Conservation (phyloP, 2,329 filamentous ascomycete species). For the Plectosphaerella cucumerina region DNA sequence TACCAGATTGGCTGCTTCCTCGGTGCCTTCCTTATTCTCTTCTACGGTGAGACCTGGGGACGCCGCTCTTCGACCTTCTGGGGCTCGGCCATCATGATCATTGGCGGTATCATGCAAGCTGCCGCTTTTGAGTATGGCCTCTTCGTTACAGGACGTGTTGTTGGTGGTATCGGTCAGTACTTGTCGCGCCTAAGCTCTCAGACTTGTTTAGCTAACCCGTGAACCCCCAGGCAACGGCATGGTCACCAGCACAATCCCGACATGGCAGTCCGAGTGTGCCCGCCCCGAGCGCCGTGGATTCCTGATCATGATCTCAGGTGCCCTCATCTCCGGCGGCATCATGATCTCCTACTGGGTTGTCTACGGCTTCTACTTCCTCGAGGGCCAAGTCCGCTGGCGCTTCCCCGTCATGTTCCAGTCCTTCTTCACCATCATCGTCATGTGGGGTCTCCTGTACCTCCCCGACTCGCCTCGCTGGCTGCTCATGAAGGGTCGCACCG, state of each 20-base stretch:
- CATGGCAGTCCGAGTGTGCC: slow-evolving; percentile 23
- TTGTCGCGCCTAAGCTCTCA: no score
- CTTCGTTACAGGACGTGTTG: slow-evolving; percentile 17
- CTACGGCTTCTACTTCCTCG: slow-evolving; percentile 24
- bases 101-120: slow-evolving; percentile 21
- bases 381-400: slow-evolving; percentile 24
- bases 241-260: slow-evolving; percentile 23
- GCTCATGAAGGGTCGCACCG: slow-evolving; percentile 24
- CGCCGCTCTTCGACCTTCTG: slow-evolving; percentile 26
- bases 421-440: slow-evolving; percentile 25
- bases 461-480: slow-evolving; percentile 31
- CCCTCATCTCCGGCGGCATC: slow-evolving; percentile 22
- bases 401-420: slow-evolving; percentile 26
- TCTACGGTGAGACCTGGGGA: slow-evolving; percentile 23
- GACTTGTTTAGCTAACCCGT: no score
- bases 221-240: slow-evolving; percentile 17
- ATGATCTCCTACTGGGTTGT: slow-evolving; percentile 26
- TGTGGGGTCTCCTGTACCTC: slow-evolving; percentile 26
- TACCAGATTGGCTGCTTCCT: slow-evolving; percentile 24
- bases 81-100: slow-evolving; percentile 24
- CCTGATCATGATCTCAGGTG: slow-evolving; percentile 20
- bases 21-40: slow-evolving; percentile 22
- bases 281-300: slow-evolving; percentile 20
- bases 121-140: slow-evolving; percentile 18
- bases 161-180: slow-evolving; percentile 14